phyloP scores from a whole-genome alignment of 2,329 filamentous ascomycete species.

The Cytospora mali region DNA sequence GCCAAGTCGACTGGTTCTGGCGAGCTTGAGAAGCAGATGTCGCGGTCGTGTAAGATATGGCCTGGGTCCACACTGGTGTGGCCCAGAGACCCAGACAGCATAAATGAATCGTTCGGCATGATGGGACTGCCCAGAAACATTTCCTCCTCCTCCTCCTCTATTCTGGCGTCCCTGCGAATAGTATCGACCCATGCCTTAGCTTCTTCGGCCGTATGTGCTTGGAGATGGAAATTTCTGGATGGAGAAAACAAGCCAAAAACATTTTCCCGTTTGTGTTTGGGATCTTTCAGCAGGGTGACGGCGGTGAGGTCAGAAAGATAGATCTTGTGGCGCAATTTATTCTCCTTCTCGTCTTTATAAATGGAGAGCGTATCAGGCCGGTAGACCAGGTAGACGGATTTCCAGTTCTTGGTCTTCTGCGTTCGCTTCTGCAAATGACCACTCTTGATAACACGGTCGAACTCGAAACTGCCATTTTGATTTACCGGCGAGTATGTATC shows the following conservation, averaged over 20 bases:
- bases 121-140: conserved; percentile 72
- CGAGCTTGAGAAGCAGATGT: conserved; percentile 58
- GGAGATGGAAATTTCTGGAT: conserved; percentile 87
- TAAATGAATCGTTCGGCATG: conserved; percentile 51
- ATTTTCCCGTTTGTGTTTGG: conserved; percentile 82
- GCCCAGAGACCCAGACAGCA: conserved; percentile 27
- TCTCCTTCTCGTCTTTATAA: conserved; percentile 90
- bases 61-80: conserved; percentile 25
- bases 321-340: conserved; percentile 85
- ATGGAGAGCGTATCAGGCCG: conserved; percentile 88
- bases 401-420: conserved; percentile 96
- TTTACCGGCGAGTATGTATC: conserved; percentile 84
- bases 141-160: conserved; percentile 87
- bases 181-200: conserved; percentile 84
- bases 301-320: conserved; percentile 88
- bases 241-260: conserved; percentile 93
- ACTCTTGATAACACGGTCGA: conserved; percentile 89
- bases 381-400: conserved; percentile 83
- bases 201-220: conserved; percentile 72
- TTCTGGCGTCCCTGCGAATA: conserved; percentile 77
- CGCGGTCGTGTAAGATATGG: conserved; percentile 38
- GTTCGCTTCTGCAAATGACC: conserved; percentile 87
- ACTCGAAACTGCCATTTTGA: conserved; percentile 93
- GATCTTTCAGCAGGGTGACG: conserved; percentile 83
- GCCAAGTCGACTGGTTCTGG: conserved; percentile 57